phyloP scores from a whole-genome alignment of 768 basidiomycete genomes.

The Phallus indusiatus region DNA sequence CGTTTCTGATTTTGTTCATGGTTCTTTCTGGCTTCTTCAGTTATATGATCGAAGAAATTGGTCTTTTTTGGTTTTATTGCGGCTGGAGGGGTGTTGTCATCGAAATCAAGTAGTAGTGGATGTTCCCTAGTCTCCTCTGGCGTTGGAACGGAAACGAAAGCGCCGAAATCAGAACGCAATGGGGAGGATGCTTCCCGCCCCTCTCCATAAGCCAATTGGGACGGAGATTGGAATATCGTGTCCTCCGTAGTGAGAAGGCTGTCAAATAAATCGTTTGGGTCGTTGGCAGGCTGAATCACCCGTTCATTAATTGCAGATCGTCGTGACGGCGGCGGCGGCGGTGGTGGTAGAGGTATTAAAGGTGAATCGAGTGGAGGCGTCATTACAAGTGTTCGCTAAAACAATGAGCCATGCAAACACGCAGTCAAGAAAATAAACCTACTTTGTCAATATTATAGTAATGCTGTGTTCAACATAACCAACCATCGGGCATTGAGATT shows the following conservation, averaged over 20 bases:
- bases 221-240: not conserved
- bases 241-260: constrained; percentile 4
- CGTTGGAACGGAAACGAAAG: constrained; percentile 49
- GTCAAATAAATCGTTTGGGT: constrained; percentile 5
- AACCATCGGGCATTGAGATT: not conserved
- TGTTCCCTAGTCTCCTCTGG: constrained; percentile 40
- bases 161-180: constrained; percentile 47
- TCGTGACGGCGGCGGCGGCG: too few species aligned
- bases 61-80: constrained; percentile 12
- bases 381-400: not conserved
- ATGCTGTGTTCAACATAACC: not conserved
- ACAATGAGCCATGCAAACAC: not conserved
- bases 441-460: not conserved
- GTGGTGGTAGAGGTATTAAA: constrained; percentile 2
- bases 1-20: constrained; percentile 41
- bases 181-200: constrained; percentile 12
- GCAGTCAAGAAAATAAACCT: not conserved
- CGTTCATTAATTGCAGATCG: not conserved
- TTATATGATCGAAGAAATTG: constrained; percentile 54
- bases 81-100: not conserved
- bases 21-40: constrained; percentile 44
- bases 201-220: not conserved
- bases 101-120: not conserved
- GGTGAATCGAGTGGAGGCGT: not conserved
- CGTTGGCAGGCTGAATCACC: not conserved